A percentile compares a stretch with the other conserved stretches of the same genome.
Conservation (phyloP, 208 protist species). For the Leishmania major region DNA sequence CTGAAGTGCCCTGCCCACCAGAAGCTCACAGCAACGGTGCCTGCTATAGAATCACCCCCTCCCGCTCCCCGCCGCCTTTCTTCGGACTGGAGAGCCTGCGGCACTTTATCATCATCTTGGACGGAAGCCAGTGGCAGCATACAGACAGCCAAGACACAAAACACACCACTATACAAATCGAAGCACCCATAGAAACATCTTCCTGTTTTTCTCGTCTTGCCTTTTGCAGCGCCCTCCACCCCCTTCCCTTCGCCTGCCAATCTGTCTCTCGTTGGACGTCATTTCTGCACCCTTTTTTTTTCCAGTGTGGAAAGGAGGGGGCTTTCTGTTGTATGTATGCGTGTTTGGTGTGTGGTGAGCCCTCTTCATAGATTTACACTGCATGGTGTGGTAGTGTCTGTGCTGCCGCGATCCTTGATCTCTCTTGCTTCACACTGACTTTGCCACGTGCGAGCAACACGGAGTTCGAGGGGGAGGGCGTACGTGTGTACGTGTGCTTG, state of each 20-base stretch:
- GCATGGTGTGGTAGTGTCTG: too few species aligned
- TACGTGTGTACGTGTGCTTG: background rate
- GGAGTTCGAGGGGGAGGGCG: background rate
- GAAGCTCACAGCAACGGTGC: background rate
- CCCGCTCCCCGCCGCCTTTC: background rate
- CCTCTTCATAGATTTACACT: conserved; percentile 2
- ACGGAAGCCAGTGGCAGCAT: background rate
- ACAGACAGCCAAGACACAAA: background rate
- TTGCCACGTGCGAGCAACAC: background rate
- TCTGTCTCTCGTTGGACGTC: background rate
- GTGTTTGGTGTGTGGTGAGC: background rate
- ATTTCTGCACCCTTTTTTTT: background rate
- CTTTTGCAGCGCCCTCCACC: background rate
- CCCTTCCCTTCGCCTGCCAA: background rate
- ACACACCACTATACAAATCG: conserved; percentile 4
- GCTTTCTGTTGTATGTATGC: background rate
- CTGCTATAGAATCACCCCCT: background rate
- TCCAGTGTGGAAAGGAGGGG: background rate
- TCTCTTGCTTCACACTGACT: background rate
- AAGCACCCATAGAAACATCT: background rate
- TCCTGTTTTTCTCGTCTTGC: background rate
- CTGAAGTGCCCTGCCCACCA: background rate
- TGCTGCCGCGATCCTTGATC: background rate
- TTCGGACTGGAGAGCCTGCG: background rate
- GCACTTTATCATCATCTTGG: background rate